These are phyloP conservation scores for Cyclotella sp. DNA, from an alignment of 108 stramenopile species.

Conservation along the genomic window DNA sequence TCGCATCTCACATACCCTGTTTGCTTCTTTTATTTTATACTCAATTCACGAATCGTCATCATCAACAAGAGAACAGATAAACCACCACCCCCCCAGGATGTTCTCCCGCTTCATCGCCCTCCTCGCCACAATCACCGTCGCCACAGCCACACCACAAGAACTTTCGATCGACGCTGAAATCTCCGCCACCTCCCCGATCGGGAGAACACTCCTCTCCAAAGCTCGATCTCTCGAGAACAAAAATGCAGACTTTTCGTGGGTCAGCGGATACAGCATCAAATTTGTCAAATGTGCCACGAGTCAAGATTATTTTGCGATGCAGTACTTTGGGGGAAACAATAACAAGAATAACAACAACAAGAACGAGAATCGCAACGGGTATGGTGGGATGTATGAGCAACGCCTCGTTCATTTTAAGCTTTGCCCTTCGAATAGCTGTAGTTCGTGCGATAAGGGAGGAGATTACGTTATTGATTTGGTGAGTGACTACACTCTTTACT, in stretches of 20 bases:
- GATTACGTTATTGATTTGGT: constrained; percentile 16
- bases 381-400: constrained; percentile 65
- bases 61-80: no score
- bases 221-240: constrained; percentile 7
- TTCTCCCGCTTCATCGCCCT: not conserved
- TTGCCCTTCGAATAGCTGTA: constrained; percentile 54
- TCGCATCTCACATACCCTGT: no score
- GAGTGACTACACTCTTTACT: not conserved
- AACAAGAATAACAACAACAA: constrained; percentile 20
- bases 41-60: no score
- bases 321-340: constrained; percentile 51
- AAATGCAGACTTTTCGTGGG: constrained; percentile 52
- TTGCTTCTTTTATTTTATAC: no score
- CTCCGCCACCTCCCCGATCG: constrained; percentile 3
- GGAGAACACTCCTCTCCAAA: constrained; percentile 5
- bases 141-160: not conserved
- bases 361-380: constrained; percentile 38
- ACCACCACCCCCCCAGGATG: not conserved
- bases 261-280: constrained; percentile 70
- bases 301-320: constrained; percentile 44
- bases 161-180: constrained; percentile 3
- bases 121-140: not conserved
- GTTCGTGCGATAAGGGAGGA: constrained; percentile 22
- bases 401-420: constrained; percentile 78
- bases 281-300: constrained; percentile 52